Percentiles rank a stretch among this genome's conserved stretches.
These are phyloP conservation scores for Mycena pura DNA, from an alignment of 768 basidiomycete genomes.

Conservation along the genomic window DNA sequence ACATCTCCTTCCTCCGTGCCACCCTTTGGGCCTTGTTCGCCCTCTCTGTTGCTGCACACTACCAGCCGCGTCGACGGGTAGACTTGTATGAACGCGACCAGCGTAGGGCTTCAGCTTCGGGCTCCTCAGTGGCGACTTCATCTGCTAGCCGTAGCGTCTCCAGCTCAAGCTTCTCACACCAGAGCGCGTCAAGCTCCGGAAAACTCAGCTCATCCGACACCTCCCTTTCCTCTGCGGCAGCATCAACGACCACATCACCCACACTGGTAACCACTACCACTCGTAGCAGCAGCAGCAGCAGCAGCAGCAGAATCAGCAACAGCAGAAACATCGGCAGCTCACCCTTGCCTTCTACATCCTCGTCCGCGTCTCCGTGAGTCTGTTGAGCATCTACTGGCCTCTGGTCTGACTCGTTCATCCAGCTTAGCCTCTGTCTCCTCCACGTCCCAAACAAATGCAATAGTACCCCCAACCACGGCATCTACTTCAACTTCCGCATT, in stretches of 20 bases:
- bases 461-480: background rate
- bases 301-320: too few species aligned
- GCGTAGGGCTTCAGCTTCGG: background rate
- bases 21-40: conserved; percentile 1
- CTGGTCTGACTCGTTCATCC: background rate
- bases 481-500: background rate
- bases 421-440: background rate
- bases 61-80: background rate
- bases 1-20: background rate
- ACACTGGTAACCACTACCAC: conserved; percentile 25
- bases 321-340: too few species aligned
- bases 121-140: background rate
- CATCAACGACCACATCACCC: conserved; percentile 14
- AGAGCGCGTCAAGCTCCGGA: conserved; percentile 4
- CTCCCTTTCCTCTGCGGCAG: background rate
- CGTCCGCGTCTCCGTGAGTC: conserved; percentile 71
- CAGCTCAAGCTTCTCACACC: background rate
- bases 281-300: too few species aligned
- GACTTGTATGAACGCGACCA: background rate
- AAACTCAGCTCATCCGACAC: background rate
- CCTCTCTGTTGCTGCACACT: background rate
- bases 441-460: background rate
- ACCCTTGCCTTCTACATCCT: conserved; percentile 57
- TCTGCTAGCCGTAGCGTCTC: background rate
- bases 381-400: background rate